These are phyloP conservation scores for Mycena filopes DNA, from an alignment of 768 basidiomycete genomes.

Conservation along the genomic window DNA sequence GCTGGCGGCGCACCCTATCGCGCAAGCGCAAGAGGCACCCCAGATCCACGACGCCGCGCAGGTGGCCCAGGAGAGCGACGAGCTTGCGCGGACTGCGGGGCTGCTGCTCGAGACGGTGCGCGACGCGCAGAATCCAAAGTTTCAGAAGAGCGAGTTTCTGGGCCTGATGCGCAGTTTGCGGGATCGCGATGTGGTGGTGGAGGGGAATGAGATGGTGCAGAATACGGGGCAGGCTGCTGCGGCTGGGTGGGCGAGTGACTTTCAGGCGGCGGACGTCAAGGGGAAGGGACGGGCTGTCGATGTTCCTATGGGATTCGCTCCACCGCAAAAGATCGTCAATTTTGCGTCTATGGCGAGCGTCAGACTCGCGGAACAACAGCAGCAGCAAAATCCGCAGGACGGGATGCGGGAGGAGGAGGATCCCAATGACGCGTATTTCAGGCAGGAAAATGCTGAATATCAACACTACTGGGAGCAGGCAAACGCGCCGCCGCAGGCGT, in stretches of 20 bases:
- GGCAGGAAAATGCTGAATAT: constrained; percentile 77
- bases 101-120: constrained; percentile 80
- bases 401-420: constrained; percentile 45
- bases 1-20: constrained; percentile 29
- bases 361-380: background rate
- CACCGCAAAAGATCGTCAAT: background rate
- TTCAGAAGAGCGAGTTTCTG: constrained; percentile 86
- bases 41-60: constrained; percentile 40
- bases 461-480: constrained; percentile 66
- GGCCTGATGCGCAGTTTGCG: constrained; percentile 86
- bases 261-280: constrained; percentile 57
- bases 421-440: constrained; percentile 74
- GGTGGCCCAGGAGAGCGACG: constrained; percentile 60
- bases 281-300: constrained; percentile 64
- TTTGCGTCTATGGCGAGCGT: constrained; percentile 10
- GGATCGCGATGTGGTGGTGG: constrained; percentile 81
- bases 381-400: background rate
- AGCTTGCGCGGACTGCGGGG: constrained; percentile 84
- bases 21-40: constrained; percentile 32
- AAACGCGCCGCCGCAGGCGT: constrained; percentile 35
- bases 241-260: constrained; percentile 30
- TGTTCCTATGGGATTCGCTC: background rate
- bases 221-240: constrained; percentile 49
- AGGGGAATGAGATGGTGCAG: constrained; percentile 81
- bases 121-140: constrained; percentile 84